A percentile compares a stretch with the other conserved stretches of the same genome.
Conservation (phyloP, 1,284 basidiomycete genomes). For the Boletus smithii region DNA sequence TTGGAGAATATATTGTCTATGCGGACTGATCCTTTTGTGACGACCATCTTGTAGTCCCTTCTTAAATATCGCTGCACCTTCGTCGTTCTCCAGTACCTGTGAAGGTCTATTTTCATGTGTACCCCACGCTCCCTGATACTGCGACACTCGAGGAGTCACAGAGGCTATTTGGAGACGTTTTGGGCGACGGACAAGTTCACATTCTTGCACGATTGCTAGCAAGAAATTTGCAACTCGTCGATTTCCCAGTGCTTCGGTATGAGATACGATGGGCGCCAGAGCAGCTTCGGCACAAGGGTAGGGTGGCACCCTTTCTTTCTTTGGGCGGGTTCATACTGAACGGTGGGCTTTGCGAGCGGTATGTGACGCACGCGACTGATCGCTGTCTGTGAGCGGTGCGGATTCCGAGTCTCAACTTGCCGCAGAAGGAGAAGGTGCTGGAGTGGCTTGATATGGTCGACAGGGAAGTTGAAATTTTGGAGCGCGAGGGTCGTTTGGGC, state of each 20-base stretch:
- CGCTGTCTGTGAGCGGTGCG: conserved; percentile 42
- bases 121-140: conserved; percentile 38
- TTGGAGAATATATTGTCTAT: background rate
- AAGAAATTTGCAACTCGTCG: conserved; percentile 46
- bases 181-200: conserved; percentile 33
- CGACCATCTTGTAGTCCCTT: background rate
- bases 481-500: conserved; percentile 34
- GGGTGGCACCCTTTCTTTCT: conserved; percentile 17
- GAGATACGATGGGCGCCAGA: conserved; percentile 53
- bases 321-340: background rate
- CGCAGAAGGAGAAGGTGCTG: conserved; percentile 15
- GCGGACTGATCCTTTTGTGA: background rate
- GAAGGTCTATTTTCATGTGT: conserved; percentile 25
- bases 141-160: conserved; percentile 5
- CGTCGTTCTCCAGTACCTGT: background rate
- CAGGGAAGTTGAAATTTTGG: conserved; percentile 42
- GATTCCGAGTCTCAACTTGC: conserved; percentile 21
- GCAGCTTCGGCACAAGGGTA: conserved; percentile 50
- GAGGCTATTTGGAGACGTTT: conserved; percentile 48
- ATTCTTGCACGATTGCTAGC: conserved; percentile 37
- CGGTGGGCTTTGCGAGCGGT: conserved; percentile 16
- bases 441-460: conserved; percentile 40
- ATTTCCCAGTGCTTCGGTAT: conserved; percentile 10
- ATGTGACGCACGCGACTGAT: conserved; percentile 69
- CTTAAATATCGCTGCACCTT: background rate